Conservation (phyloP, 2,329 filamentous ascomycete species). For the Neonectria magnoliae region DNA sequence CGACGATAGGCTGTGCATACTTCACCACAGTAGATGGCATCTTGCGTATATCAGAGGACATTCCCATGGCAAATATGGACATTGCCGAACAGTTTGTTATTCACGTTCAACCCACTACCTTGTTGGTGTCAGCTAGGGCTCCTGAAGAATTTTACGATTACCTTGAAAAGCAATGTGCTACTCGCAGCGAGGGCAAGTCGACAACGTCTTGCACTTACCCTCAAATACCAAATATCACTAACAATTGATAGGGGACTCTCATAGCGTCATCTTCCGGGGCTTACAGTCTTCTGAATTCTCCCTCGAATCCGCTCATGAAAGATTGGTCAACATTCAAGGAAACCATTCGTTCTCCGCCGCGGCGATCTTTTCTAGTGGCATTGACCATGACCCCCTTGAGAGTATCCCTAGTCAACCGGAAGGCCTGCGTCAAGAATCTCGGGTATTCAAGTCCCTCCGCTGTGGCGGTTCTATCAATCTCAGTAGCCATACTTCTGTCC, state of each 20-base stretch:
- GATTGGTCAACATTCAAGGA: constrained; percentile 61
- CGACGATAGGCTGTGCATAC: constrained; percentile 83
- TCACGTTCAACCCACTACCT: constrained; percentile 63
- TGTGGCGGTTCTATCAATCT: constrained; percentile 78
- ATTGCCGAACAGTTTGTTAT: constrained; percentile 70
- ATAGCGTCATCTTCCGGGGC: constrained; percentile 64
- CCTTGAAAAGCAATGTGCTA: constrained; percentile 39
- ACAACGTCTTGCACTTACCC: background rate
- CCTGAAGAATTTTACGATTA: constrained; percentile 51
- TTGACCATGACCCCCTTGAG: constrained; percentile 13
- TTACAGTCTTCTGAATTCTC: constrained; percentile 78
- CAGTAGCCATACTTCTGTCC: constrained; percentile 75
- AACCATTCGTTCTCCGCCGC: constrained; percentile 23
- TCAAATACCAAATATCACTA: background rate
- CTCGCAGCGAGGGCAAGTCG: constrained; percentile 21
- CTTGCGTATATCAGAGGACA: constrained; percentile 81
- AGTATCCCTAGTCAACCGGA: constrained; percentile 50
- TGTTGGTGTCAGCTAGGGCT: constrained; percentile 62
- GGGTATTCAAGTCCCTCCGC: constrained; percentile 70
- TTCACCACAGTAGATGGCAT: constrained; percentile 77
- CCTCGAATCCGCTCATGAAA: constrained; percentile 72
- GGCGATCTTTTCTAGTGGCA: constrained; percentile 34
- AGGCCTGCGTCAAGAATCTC: constrained; percentile 55
- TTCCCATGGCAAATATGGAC: constrained; percentile 74
- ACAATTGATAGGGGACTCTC: constrained; percentile 13